Conservation (phyloP, 345 rosid genomes). For the Pugionium cornutum region DNA sequence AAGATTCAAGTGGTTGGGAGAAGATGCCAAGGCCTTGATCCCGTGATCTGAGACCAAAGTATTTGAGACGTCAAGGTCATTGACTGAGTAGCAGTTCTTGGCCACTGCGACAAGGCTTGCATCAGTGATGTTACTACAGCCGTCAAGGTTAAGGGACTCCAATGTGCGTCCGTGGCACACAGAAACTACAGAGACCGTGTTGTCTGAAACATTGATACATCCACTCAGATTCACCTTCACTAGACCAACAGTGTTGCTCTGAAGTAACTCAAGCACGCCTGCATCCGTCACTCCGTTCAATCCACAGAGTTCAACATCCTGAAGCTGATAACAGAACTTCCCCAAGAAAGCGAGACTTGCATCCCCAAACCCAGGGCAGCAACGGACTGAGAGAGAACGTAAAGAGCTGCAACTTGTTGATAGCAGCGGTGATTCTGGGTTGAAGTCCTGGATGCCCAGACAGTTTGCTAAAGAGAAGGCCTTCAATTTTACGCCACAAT, state of each 20-base stretch:
- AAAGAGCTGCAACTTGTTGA: conserved; percentile 60
- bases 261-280: conserved; percentile 65
- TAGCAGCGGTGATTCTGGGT: conserved; percentile 41
- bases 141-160: conserved; percentile 73
- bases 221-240: conserved; percentile 72
- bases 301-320: conserved; percentile 65
- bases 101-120: conserved; percentile 61
- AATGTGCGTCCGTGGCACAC: conserved; percentile 72
- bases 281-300: conserved; percentile 69
- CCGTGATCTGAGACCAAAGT: conserved; percentile 72
- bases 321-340: conserved; percentile 70
- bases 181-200: conserved; percentile 54
- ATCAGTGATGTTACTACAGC: conserved; percentile 77
- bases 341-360: conserved; percentile 64
- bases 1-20: conserved; percentile 60
- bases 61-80: conserved; percentile 72
- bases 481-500: conserved; percentile 61
- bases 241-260: conserved; percentile 60
- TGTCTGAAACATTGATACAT: conserved; percentile 70
- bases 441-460: conserved; percentile 64
- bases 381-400: conserved; percentile 53
- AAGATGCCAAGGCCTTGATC: conserved; percentile 53
- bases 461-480: conserved; percentile 66
- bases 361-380: conserved; percentile 91
- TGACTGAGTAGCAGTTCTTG: conserved; percentile 65